Base-by-base conservation (phyloP, 2,329 filamentous ascomycete species). In the Catunica adiposa region DNA sequence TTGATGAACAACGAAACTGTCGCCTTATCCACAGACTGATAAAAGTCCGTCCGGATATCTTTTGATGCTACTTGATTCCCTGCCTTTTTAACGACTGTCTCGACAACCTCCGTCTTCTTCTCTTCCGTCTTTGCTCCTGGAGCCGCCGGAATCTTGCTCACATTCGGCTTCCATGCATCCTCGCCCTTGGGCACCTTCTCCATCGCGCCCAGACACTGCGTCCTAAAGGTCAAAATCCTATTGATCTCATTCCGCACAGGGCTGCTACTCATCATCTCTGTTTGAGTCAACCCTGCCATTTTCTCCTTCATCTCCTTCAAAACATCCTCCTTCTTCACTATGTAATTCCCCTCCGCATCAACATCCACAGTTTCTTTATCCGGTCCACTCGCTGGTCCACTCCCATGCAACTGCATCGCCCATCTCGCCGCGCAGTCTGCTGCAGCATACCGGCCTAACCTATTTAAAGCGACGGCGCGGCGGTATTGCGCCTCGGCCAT, bases 401-500 rank as follows among this genome's bases (percentile, higher is more conserved):
- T 68, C 40, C 70, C 67, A 3, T 65, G 56, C 3, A 75, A 64
- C 37, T 67, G 63, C 66, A 73, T 71, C 31, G 73, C 69, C 73
- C 79, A 82, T 17, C 73, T 71, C 20, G 89, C 79, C 60, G 89
- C 79, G 61, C 80, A 77, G 58, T 82, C 77, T 0, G 89, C 83
- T 67, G 96, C 84, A 2, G 83, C 88, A 62, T 81, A 87, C 54
- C 79, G 75, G 34, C 78, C 79, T 42, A 89, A 71, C 51, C 82
- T 78, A 66, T 80, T 85, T 25, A 90, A 73, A 9, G 84, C 77
- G 11, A 94, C 79, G 3, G 80, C 85, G 38, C 90, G 80, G 62
- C 89, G 80, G 63, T 92, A 79, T 63, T 96, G 87, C 1, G 86
- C 83, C n/a, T 87, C 79, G 48, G 82, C 75, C 66, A 96, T 87